Conservation (phyloP, 441 rosid genomes). For the Populus hybrid region DNA sequence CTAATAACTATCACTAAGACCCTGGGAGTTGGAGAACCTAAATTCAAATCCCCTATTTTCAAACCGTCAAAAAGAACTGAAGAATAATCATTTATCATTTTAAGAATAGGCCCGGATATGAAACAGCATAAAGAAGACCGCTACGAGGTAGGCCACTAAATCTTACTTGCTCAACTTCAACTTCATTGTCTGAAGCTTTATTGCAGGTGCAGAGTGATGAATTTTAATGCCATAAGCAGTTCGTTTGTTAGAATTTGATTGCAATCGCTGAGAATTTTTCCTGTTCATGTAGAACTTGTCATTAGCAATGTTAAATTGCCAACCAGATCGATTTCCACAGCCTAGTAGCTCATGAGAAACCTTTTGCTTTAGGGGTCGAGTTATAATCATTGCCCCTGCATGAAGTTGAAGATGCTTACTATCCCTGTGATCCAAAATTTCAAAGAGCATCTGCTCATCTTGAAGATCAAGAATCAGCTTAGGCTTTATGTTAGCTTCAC, state of each 20-base stretch:
- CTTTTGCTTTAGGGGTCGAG: conserved; percentile 50
- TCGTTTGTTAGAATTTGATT: conserved; percentile 75
- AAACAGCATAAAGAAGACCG: not conserved
- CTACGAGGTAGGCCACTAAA: not conserved
- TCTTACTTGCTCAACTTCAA: conserved; percentile 97
- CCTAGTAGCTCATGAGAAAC: conserved; percentile 45
- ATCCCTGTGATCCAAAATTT: conserved; percentile 72
- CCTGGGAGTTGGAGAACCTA: not conserved
- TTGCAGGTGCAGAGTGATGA: conserved; percentile 96
- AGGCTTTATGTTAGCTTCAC: conserved; percentile 46
- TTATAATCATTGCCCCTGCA: conserved; percentile 94
- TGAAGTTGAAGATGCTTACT: conserved; percentile 69
- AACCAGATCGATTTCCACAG: conserved; percentile 54
- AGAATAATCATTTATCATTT: not conserved
- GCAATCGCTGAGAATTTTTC: conserved; percentile 86
- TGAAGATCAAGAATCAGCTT: conserved; percentile 93
- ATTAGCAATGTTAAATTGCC: conserved; percentile 95
- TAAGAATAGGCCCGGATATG: not conserved
- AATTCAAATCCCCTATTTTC: not conserved
- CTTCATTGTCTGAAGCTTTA: conserved; percentile 94
- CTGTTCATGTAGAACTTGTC: conserved; percentile 89
- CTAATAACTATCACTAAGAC: not conserved
- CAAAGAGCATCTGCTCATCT: conserved; percentile 97
- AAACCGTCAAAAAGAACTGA: not conserved
- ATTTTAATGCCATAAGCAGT: conserved; percentile 71